These are phyloP conservation scores for Euphorbia pulcherrima DNA, from an alignment of 345 rosid species.

Conservation along the genomic window DNA sequence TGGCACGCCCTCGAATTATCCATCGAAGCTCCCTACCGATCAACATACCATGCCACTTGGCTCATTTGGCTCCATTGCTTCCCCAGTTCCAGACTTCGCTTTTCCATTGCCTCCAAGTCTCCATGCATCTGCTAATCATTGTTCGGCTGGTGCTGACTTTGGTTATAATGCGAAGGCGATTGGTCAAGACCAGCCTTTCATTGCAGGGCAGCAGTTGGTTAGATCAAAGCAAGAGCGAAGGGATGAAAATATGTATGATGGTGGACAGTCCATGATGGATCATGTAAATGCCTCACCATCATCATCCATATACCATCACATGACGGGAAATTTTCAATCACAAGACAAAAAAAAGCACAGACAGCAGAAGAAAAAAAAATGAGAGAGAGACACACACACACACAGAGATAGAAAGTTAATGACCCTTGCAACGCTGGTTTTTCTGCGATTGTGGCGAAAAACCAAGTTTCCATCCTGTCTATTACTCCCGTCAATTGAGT, in stretches of 20 bases:
- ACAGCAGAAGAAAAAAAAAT: too few relatives aligned
- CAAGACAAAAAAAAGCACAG: constrained; percentile 4
- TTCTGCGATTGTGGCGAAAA: too few relatives aligned
- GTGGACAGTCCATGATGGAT: constrained; percentile 31
- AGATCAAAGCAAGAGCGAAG: constrained; percentile 46
- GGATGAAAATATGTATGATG: constrained; percentile 38
- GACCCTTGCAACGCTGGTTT: too few relatives aligned
- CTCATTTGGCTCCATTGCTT: constrained; percentile 29
- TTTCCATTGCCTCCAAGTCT: constrained; percentile 38
- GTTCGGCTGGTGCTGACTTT: constrained; percentile 27
- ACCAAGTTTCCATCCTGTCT: too few relatives aligned
- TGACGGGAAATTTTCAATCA: constrained; percentile 33
- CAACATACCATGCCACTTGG: constrained; percentile 30
- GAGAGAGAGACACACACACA: too few relatives aligned
- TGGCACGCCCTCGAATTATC: constrained; percentile 39
- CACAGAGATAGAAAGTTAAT: not conserved
- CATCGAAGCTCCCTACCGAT: constrained; percentile 41
- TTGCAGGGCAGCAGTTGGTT: constrained; percentile 34
- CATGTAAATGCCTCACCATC: constrained; percentile 29
- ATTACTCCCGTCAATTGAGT: too few relatives aligned
- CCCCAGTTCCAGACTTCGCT: constrained; percentile 42
- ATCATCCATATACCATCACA: constrained; percentile 29
- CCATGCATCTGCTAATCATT: constrained; percentile 24
- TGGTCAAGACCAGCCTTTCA: constrained; percentile 31
- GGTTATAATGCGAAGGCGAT: constrained; percentile 18